Percentiles rank a stretch among this genome's conserved stretches.
phyloP scores from a whole-genome alignment of 2,329 filamentous ascomycete genomes.

The Cercospora berteroae region DNA sequence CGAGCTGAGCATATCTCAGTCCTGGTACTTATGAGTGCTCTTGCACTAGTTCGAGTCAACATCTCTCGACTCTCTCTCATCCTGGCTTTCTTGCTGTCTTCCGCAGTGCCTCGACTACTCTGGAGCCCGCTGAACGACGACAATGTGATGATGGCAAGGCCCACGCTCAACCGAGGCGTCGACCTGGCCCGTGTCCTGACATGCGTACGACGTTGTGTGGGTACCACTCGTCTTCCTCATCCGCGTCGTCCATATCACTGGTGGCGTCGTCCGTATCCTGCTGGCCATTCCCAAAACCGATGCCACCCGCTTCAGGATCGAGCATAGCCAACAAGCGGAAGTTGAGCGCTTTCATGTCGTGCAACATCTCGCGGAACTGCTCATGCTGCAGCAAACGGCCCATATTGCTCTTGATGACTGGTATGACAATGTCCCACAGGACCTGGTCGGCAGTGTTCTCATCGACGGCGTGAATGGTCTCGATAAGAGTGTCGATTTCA shows the following conservation, averaged over 20 bases:
- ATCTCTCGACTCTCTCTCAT: too few relatives aligned
- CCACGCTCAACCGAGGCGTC: too few relatives aligned
- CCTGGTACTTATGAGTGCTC: not conserved
- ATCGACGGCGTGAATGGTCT: slow-evolving; percentile 17
- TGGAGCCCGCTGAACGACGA: too few relatives aligned
- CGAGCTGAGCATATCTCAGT: not conserved
- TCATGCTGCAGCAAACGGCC: slow-evolving; percentile 1
- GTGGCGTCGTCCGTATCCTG: not conserved
- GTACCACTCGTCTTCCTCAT: not conserved
- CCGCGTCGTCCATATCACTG: not conserved
- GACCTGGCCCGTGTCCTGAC: not conserved
- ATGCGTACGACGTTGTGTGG: not conserved
- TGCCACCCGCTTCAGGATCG: not conserved
- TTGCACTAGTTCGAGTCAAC: not conserved
- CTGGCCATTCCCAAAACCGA: not conserved
- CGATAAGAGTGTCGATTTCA: slow-evolving; percentile 16
- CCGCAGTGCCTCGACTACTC: too few relatives aligned
- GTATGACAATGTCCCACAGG: slow-evolving; percentile 22
- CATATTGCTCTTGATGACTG: slow-evolving; percentile 18
- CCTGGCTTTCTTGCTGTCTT: too few relatives aligned
- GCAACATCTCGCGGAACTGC: slow-evolving; percentile 7
- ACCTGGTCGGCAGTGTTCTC: slow-evolving; percentile 13
- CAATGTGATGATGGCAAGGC: too few relatives aligned
- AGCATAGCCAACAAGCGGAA: slow-evolving; percentile 9
- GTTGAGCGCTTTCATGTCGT: not conserved